Base-by-base conservation (phyloP, 331 rosid genomes). In the Malus hybrid region DNA sequence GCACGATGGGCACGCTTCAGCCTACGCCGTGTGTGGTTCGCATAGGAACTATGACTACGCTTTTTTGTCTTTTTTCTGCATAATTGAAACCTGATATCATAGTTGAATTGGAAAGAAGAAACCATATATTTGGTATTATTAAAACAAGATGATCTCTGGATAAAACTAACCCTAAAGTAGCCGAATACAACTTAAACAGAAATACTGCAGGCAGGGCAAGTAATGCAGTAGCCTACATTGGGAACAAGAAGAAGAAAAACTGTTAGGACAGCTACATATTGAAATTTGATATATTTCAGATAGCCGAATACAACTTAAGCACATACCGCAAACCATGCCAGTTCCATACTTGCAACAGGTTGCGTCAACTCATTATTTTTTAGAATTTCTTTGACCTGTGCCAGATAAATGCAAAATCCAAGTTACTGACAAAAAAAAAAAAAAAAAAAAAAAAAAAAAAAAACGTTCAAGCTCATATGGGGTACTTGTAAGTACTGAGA, bases 271-370 rank as follows among this genome's bases (percentile, higher is more conserved):
- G 5, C 48, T 10, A 10, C 14, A 10, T 10, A 2, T 16, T 15
- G 34, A 24, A 4, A 28, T 33, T 71, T 50, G 39, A 69, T 55
- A 32, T 42, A 42, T 42, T 42, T 42, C 48, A 42, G 14, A 42
- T 3, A 42, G 48, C 48, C 3, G 48, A 42, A 42, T 42, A 42
- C 48, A 42, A 42, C 48, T 64, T 6, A 13, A 69, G 29, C 22
- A 77, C 84, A 34, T 86, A 83, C 87, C 54, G 10, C 79, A 81
- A 86, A 77, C 87, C 87, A 80, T 16, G 84, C 85, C 32, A 83
- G 70, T 39, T 80, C 84, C 73, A 86, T 73, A 19, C 77, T 76
- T 14, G 83, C 85, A 59, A 80, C 56, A 10, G 86, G 29, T 73
- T 79, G 79, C 2, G 80, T 70, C 27, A 65, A 60, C 71, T 73